A percentile compares a stretch with the other conserved stretches of the same genome.
These are phyloP conservation scores for Tylopilus microsporus DNA, from an alignment of 1,284 basidiomycete species.

Conservation along the genomic window DNA sequence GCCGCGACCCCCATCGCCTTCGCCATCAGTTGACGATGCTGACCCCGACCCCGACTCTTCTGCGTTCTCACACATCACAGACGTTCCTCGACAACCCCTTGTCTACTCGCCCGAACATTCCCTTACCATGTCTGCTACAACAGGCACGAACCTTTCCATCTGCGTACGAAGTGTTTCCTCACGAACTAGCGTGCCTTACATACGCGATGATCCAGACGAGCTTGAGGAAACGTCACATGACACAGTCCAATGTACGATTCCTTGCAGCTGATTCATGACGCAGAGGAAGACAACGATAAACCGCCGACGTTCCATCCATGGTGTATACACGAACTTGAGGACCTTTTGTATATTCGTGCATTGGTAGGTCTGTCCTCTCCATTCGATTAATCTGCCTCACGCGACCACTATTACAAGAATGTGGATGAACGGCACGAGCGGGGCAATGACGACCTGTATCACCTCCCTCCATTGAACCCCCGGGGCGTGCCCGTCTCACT, in stretches of 20 bases:
- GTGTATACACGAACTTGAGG: conserved; percentile 53
- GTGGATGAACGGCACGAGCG: not conserved
- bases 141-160: conserved; percentile 35
- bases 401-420: not conserved
- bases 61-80: conserved; percentile 25
- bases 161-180: conserved; percentile 29
- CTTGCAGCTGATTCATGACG: conserved; percentile 4
- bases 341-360: conserved; percentile 34
- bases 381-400: conserved; percentile 5
- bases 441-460: conserved; percentile 12
- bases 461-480: conserved; percentile 15
- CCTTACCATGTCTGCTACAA: conserved; percentile 35
- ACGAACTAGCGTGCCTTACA: conserved; percentile 31
- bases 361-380: conserved; percentile 14
- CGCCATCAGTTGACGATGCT: not conserved
- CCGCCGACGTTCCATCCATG: conserved; percentile 18
- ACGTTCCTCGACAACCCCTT: conserved; percentile 31
- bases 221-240: conserved; percentile 16
- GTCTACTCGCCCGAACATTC: conserved; percentile 35
- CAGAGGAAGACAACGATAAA: too few relatives aligned
- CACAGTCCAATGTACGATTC: conserved; percentile 20
- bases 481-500: conserved; percentile 40
- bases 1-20: not conserved
- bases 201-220: conserved; percentile 6
- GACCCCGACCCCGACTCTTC: conserved; percentile 1